Evolutionary conservation across 192 early-diverging fungal species (phyloP).

Genomic region (Podila epicladia): DNA sequence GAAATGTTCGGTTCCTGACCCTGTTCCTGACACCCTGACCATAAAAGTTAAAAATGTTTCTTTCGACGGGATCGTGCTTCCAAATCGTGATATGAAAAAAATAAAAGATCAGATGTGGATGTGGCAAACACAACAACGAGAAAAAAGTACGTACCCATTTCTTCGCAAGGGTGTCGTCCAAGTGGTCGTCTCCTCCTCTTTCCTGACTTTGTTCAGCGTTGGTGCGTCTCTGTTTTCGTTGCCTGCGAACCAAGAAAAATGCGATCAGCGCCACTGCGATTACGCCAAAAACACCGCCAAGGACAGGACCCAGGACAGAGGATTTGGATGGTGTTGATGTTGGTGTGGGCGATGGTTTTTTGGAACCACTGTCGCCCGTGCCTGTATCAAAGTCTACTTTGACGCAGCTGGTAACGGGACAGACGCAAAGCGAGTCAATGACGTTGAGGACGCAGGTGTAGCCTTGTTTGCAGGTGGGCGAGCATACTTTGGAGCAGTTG

Average conservation of each 20-base stretch:
- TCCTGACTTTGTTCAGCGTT: conserved; percentile 6
- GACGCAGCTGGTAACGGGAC: conserved; percentile 34
- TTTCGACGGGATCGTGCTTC: neutral
- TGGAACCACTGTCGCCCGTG: neutral
- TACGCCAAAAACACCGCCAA: conserved; percentile 21
- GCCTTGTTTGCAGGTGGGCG: conserved; percentile 21
- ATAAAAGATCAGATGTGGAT: neutral
- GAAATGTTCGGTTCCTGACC: neutral
- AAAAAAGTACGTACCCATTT: neutral
- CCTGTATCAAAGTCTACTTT: conserved; percentile 34
- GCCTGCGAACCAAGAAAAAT: conserved; percentile 5
- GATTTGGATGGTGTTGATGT: neutral
- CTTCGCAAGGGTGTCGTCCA: neutral
- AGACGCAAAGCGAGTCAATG: conserved; percentile 23
- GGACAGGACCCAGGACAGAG: conserved; percentile 15
- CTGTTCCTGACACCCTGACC: too few relatives aligned
- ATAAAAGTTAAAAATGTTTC: too few relatives aligned
- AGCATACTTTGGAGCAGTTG: neutral
- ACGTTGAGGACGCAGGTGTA: conserved; percentile 26
- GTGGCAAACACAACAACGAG: neutral
- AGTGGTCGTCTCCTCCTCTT: conserved; percentile 3
- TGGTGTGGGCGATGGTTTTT: neutral
- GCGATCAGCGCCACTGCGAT: conserved; percentile 3
- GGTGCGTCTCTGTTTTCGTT: neutral
- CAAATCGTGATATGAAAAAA: neutral